These are phyloP conservation scores for Saccharomyces eubayanus DNA, from an alignment of 805 yeast species.

Conservation along the genomic window DNA sequence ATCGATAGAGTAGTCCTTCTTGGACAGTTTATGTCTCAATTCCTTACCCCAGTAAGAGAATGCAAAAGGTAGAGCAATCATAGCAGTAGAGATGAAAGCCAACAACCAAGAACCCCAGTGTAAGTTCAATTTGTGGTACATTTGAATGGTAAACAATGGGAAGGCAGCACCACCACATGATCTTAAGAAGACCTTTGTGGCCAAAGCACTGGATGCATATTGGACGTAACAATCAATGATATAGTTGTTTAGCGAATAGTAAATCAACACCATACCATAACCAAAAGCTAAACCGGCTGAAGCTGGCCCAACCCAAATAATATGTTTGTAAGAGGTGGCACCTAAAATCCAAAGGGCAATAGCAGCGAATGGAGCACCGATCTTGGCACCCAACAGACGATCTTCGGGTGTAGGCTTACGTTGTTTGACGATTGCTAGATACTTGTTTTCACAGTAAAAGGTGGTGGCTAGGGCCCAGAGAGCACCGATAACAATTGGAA, in stretches of 20 bases:
- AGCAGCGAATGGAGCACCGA: slow-evolving; percentile 77
- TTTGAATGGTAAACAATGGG: slow-evolving; percentile 73
- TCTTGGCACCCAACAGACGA: slow-evolving; percentile 70
- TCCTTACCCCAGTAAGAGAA: slow-evolving; percentile 60
- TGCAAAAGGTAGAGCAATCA: slow-evolving; percentile 64
- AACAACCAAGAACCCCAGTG: slow-evolving; percentile 77
- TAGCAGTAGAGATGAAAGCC: slow-evolving; percentile 69
- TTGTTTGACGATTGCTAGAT: slow-evolving; percentile 41
- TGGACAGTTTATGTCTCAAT: slow-evolving; percentile 57
- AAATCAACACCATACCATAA: slow-evolving; percentile 66
- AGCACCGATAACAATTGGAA: slow-evolving; percentile 88
- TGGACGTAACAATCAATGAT: slow-evolving; percentile 85
- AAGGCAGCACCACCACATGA: slow-evolving; percentile 83
- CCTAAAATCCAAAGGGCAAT: slow-evolving; percentile 73
- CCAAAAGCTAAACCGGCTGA: slow-evolving; percentile 77
- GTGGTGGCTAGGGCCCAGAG: slow-evolving; percentile 64
- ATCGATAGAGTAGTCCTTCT: slow-evolving; percentile 49
- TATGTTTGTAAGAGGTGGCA: slow-evolving; percentile 62
- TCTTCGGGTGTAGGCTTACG: slow-evolving; percentile 73
- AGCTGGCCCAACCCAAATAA: slow-evolving; percentile 74
- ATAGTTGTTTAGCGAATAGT: slow-evolving; percentile 70
- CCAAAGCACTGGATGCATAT: slow-evolving; percentile 72
- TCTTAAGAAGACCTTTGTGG: slow-evolving; percentile 73
- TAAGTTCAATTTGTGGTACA: slow-evolving; percentile 65
- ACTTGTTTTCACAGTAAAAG: slow-evolving; percentile 58